Evolutionary conservation across 306 rosid genomes (phyloP), one percentile per base, ranked within the genome.

Genomic region (Aeschynomene evenia): DNA sequence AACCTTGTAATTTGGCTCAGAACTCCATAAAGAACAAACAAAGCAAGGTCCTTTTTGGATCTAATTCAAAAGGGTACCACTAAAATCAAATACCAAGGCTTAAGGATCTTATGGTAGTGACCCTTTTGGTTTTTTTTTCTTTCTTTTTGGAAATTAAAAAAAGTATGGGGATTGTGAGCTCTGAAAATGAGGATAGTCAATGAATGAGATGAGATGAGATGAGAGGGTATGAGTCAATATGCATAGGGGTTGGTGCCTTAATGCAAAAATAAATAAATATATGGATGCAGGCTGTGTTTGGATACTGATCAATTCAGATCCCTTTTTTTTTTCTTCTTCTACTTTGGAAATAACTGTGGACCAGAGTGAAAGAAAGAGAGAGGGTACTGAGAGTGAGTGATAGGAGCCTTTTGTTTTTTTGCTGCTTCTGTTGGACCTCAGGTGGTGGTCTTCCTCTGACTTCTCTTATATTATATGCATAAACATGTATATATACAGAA

Each of bases 201-300:
- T 68, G 79, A 78, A n/a, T n/a, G 63, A 46, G 66, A 49, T 28
- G 31, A n/a, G n/a, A n/a, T 28, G 6, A 3, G 5, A 1, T 52
- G 66, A n/a, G n/a, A n/a, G n/a, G n/a, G n/a, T n/a, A n/a, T 24
- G 71, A 63, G 85, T 83, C 83, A 84, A 74, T 71, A 65, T 75
- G 84, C 86, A 75, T 84, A 50, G 89, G 84, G 72, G 45, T 70
- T 73, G 81, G 81, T 80, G 92, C 84, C 77, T 37, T 68, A 36
- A 71, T 21, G 81, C 42, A n/a, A n/a, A n/a, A n/a, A n/a, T 28
- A 73, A 84, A 71, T 79, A 71, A 74, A 77, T 56, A 77, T 56
- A 67, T 79, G 75, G 62, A 9, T 71, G 81, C 84, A 71, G 84
- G 60, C 37, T 53, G 76, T 56, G 79, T 37, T 49, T 69, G 71